These are phyloP conservation scores for Penicillium sp. DNA, from an alignment of 2,329 filamentous ascomycete species.

Conservation along the genomic window DNA sequence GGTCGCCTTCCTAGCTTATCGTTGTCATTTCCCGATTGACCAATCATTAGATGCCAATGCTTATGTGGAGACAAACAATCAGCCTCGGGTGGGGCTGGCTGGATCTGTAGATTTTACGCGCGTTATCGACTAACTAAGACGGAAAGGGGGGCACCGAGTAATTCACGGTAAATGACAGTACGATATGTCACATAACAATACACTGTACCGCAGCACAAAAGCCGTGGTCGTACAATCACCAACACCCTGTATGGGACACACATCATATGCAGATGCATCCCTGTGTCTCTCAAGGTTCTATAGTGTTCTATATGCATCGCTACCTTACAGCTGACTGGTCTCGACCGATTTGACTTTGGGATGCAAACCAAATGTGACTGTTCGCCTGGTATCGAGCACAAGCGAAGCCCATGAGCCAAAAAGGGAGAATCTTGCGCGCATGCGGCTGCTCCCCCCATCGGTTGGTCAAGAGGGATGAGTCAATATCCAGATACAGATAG, in stretches of 20 bases:
- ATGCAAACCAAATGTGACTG: conserved; percentile 2
- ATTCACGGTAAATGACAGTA: not conserved
- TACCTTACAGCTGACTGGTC: not conserved
- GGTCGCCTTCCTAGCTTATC: not conserved
- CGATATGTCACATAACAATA: not conserved
- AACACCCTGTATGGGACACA: not conserved
- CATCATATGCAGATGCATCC: not conserved
- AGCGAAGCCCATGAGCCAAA: not conserved
- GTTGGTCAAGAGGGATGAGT: not conserved
- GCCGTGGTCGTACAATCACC: too few species aligned
- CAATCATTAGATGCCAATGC: not conserved
- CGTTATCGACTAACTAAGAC: not conserved
- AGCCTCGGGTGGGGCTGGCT: not conserved
- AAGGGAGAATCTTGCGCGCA: not conserved
- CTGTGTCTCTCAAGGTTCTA: not conserved
- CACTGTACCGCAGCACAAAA: too few species aligned
- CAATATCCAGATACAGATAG: not conserved
- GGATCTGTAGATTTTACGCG: not conserved
- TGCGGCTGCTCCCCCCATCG: not conserved
- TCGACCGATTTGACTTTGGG: not conserved
- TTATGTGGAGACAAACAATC: not conserved
- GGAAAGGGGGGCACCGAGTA: too few species aligned
- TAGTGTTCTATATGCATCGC: not conserved
- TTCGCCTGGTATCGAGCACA: not conserved
- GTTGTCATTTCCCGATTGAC: not conserved